Evolutionary conservation across 805 yeast genomes (phyloP), one percentile per base, ranked within the genome.

Genomic region (Candida oleophila): DNA sequence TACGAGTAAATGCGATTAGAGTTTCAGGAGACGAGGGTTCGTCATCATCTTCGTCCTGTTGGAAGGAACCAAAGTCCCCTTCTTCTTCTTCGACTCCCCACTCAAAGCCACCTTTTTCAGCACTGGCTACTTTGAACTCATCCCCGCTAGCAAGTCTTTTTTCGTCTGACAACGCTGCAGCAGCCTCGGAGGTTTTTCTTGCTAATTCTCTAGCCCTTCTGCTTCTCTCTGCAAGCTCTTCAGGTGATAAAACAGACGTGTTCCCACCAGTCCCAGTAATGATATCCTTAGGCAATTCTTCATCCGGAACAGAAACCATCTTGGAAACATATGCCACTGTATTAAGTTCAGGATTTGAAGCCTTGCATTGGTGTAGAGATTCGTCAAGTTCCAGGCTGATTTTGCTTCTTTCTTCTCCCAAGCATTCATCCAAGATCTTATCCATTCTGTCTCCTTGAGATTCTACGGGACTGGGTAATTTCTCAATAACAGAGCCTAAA

Each of bases 1-100:
- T 77, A 58, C 99, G 79, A 0, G 96, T 83, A 63, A 92, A 88
- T 0, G 96, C 99, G 52, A 94, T 80, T 48, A 92, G 66, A 1
- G 81, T 86, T 57, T 91, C 97, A 32, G 73, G 74, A 7, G 66
- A 58, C 15, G 65, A 70, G 21, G 69, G 74, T 22, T 66, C 73
- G 3, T 68, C 78, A 18, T 68, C 61, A 56, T 79, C 55, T 2
- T 74, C 81, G 12, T 66, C 76, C 21, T 68, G 74, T 8, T 22
- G 15, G 20, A 15, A n/a, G 2, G 32, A 22, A 28, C 60, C 66
- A 42, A 57, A 58, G 42, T 56, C 68, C 33, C 77, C 83, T 25
- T 79, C 84, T 48, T 80, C 83, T 25, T 79, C 84, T 48, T 80
- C 82, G 38, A 64, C 65, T 49, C 69, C 76, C 70, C 74, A 71